Conservation (phyloP, 306 rosid genomes). For the Cucumis melo region DNA sequence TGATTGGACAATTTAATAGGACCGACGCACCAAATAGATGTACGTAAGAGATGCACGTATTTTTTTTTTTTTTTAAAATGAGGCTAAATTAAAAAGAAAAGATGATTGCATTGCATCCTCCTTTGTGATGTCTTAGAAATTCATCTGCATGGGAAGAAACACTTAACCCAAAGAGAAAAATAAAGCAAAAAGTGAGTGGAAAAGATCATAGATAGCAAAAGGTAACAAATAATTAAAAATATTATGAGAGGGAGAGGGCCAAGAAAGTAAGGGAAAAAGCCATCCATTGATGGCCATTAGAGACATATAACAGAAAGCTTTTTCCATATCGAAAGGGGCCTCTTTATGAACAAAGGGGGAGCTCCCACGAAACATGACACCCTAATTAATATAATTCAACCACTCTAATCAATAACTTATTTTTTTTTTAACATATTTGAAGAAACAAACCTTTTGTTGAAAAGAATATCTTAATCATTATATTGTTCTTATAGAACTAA, state of each 20-base stretch:
- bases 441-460: too few relatives aligned
- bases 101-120: background rate
- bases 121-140: background rate
- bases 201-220: background rate
- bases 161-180: background rate
- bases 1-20: too few relatives aligned
- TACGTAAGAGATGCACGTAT: too few relatives aligned
- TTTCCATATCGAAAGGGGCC: background rate
- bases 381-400: too few relatives aligned
- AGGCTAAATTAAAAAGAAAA: background rate
- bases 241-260: background rate
- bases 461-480: too few relatives aligned
- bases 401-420: too few relatives aligned
- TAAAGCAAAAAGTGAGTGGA: background rate
- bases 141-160: background rate
- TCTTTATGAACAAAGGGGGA: background rate
- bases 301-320: background rate
- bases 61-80: too few relatives aligned
- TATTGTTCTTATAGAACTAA: too few relatives aligned
- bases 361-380: background rate
- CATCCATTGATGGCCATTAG: background rate
- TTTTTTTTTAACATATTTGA: too few relatives aligned
- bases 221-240: background rate
- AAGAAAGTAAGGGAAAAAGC: background rate
- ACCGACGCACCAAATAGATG: too few relatives aligned